Conservation (phyloP, 108 stramenopile species). For the Cyclotella atomus region DNA sequence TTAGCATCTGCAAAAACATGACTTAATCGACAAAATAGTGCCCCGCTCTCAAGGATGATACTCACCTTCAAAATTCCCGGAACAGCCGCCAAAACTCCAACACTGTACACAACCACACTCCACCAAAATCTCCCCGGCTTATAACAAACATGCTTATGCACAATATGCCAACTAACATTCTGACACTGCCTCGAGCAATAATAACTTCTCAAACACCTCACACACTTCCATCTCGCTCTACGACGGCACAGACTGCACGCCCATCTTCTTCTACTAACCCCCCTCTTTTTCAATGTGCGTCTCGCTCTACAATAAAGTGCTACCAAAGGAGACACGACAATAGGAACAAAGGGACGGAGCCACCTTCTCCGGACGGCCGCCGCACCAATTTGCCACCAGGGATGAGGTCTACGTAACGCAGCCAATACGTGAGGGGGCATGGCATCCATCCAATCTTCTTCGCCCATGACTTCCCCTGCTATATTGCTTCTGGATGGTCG, state of each 20-base stretch:
- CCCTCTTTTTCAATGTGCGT: conserved; percentile 84
- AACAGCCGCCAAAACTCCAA: conserved; percentile 51
- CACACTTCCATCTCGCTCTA: conserved; percentile 92
- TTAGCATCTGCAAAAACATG: too few relatives aligned
- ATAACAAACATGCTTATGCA: conserved; percentile 94
- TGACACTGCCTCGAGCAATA: conserved; percentile 92
- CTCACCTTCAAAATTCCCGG: conserved; percentile 73
- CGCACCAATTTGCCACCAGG: conserved; percentile 85
- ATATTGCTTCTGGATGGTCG: conserved; percentile 43
- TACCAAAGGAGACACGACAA: conserved; percentile 79
- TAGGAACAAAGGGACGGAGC: conserved; percentile 81
- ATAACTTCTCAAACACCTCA: conserved; percentile 87
- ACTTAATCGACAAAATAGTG: too few relatives aligned
- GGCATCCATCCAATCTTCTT: conserved; percentile 87
- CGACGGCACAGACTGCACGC: conserved; percentile 89
- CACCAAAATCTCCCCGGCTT: conserved; percentile 82
- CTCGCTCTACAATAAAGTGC: conserved; percentile 85
- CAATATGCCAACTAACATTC: conserved; percentile 93
- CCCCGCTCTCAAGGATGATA: too few relatives aligned
- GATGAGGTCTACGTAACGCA: conserved; percentile 80
- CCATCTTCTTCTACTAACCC: conserved; percentile 87
- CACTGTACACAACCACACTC: conserved; percentile 72
- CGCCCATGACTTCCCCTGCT: conserved; percentile 37
- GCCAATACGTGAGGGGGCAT: conserved; percentile 93
- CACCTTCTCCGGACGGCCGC: conserved; percentile 73